Base-by-base conservation (phyloP, 345 rosid genomes). In the Microcos paniculata region DNA sequence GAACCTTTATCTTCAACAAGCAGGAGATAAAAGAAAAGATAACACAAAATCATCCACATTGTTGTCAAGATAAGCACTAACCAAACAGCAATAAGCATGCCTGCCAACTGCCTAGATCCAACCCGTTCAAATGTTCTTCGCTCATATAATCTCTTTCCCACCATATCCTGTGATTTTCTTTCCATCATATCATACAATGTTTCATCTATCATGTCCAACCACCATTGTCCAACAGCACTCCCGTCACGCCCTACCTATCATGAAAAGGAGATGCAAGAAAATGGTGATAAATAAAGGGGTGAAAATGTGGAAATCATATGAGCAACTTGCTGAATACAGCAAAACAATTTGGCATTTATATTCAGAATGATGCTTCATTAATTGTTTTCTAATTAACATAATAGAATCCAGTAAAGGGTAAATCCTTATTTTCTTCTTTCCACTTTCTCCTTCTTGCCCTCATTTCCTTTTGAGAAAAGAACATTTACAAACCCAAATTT, bases 101-200 rank as follows among this genome's bases (percentile, higher is more conserved):
- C 94, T 73, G 97, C 97, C 53, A 92, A 88, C 77, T 90, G 94
- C 80, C 97, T 83, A 64, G 93, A 90, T 61, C 97, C 97, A 87
- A 87, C 91, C 67, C 94, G 90, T 79, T 85, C 90, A 81, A 89
- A 92, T 8, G 86, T 71, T 64, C 86, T 84, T 70, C 90, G 87
- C 62, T 90, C 90, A 21, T 40, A 89, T 70, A 89, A 83, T 57
- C 88, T 86, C 80, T 84, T 92, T n/a, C 93, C 93, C 21, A 90
- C 87, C 81, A 80, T 74, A 69, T 90, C 93, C 77, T 19, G 90
- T 70, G 90, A 85, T 59, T 87, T 87, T 83, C 84, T 91, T 21
- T 93, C 91, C 15, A 91, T 89, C 82, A 79, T 76, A 70, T 90
- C 92, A 49, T 4, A 88, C 76, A 92, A 83, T 64, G 90, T 87